Evolutionary conservation across 2,329 filamentous ascomycete genomes (phyloP).

Genomic region (Didymella arachidicola): DNA sequence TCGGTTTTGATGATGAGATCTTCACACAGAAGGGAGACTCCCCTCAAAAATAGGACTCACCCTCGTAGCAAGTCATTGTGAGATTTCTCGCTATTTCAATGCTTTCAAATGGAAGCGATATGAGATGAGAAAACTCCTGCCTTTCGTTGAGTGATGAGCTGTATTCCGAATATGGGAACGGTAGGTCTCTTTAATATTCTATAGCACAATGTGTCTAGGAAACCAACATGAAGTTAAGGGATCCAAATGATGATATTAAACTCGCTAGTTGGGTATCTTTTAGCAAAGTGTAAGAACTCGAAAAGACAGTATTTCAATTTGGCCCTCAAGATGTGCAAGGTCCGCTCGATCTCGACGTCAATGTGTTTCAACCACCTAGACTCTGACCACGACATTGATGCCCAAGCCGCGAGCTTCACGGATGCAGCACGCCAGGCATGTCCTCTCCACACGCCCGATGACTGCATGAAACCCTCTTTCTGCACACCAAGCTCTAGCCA

Average conservation of each 20-base stretch:
- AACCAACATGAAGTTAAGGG: not conserved
- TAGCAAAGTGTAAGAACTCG: not conserved
- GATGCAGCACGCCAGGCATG: slow-evolving; percentile 76
- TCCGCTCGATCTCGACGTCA: not conserved
- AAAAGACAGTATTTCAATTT: not conserved
- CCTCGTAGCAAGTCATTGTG: no score
- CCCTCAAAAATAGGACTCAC: no score
- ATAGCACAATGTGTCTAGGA: no score
- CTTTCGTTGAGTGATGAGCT: no score
- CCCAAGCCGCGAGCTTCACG: slow-evolving; percentile 76
- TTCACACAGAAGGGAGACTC: no score
- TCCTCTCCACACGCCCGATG: slow-evolving; percentile 70
- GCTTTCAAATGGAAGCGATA: no score
- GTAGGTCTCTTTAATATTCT: no score
- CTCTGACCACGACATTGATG: slow-evolving; percentile 68
- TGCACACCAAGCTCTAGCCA: slow-evolving; percentile 76
- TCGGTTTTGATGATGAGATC: no score
- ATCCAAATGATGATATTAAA: not conserved
- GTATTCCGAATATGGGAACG: no score
- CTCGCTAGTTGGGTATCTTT: slow-evolving; percentile 13
- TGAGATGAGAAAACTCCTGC: no score
- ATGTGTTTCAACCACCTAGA: slow-evolving; percentile 28
- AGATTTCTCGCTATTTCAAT: no score
- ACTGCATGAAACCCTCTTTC: slow-evolving; percentile 78
- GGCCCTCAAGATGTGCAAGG: not conserved